Evolutionary conservation across 2,329 filamentous ascomycete species (phyloP).

Genomic region (Pyrenochaeta sp.): DNA sequence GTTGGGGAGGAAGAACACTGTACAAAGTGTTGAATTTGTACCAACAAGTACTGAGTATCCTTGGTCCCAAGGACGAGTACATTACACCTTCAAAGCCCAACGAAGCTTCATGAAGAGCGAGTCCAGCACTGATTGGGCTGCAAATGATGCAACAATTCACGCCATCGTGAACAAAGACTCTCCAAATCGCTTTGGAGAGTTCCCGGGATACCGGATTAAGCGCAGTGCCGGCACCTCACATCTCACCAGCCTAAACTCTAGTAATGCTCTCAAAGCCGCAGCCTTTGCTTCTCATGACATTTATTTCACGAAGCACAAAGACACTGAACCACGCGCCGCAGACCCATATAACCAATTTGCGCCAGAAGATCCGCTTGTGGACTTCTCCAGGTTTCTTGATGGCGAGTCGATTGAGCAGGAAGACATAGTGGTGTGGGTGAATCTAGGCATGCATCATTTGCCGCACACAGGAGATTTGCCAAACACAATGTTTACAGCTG

Average conservation of each 20-base stretch:
- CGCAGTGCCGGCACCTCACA: conserved; percentile 43
- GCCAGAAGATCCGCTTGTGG: conserved; percentile 57
- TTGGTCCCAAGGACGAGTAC: conserved; percentile 59
- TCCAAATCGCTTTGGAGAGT: conserved; percentile 61
- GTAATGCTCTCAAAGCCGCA: conserved; percentile 56
- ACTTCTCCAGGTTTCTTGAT: conserved; percentile 62
- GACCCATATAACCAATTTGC: conserved; percentile 58
- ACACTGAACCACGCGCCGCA: conserved; percentile 60
- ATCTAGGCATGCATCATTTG: conserved; percentile 62
- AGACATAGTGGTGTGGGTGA: conserved; percentile 56
- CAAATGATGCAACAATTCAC: conserved; percentile 58
- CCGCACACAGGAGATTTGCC: conserved; percentile 56
- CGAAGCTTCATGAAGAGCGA: conserved; percentile 51
- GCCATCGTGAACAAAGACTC: conserved; percentile 61
- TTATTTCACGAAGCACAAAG: conserved; percentile 60
- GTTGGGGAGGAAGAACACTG: conserved; percentile 46
- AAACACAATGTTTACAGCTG: conserved; percentile 62
- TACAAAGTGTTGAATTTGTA: conserved; percentile 43
- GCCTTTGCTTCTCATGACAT: conserved; percentile 62
- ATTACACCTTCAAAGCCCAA: conserved; percentile 62
- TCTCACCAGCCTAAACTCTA: conserved; percentile 60
- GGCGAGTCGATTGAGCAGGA: conserved; percentile 54
- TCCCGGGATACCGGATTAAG: conserved; percentile 61
- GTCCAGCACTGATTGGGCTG: conserved; percentile 56
- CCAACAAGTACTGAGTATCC: conserved; percentile 58